Conservation (phyloP, 139 green algal genomes). For the Zygnema cylindricum region DNA sequence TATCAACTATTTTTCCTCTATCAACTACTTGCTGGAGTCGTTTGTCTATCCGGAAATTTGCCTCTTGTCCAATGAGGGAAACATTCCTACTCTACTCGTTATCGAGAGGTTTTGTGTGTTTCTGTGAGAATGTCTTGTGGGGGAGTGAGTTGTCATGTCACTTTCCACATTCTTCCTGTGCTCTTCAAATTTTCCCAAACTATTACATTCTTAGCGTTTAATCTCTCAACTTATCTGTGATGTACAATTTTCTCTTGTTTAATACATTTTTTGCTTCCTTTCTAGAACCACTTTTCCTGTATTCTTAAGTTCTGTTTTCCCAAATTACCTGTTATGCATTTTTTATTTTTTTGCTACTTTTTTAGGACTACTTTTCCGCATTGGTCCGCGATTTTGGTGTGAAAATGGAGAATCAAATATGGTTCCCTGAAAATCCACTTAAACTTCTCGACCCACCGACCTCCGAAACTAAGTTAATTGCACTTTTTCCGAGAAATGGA, state of each 20-base stretch:
- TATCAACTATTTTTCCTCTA: no score
- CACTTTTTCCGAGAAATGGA: constrained; percentile 26
- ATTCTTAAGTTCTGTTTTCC: background rate
- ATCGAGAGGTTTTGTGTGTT: no score
- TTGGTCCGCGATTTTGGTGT: background rate
- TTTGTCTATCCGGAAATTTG: no score
- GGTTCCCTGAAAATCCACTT: constrained; percentile 14
- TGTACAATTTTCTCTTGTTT: background rate
- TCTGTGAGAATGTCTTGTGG: no score
- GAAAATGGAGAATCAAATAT: background rate
- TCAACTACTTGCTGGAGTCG: no score
- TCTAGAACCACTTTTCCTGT: background rate
- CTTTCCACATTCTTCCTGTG: no score
- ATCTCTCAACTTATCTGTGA: no score
- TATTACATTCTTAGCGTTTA: no score
- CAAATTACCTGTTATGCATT: background rate
- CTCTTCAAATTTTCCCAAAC: no score
- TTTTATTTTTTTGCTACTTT: background rate
- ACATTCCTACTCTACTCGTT: no score
- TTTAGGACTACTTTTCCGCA: background rate
- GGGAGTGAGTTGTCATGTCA: no score
- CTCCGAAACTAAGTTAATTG: background rate
- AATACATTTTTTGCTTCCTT: background rate
- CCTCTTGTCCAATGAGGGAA: no score
- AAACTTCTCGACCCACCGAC: background rate